Percentiles rank a stretch among this genome's conserved stretches.
phyloP scores from a whole-genome alignment of 768 basidiomycete species.

The Coprinopsis cinerea region DNA sequence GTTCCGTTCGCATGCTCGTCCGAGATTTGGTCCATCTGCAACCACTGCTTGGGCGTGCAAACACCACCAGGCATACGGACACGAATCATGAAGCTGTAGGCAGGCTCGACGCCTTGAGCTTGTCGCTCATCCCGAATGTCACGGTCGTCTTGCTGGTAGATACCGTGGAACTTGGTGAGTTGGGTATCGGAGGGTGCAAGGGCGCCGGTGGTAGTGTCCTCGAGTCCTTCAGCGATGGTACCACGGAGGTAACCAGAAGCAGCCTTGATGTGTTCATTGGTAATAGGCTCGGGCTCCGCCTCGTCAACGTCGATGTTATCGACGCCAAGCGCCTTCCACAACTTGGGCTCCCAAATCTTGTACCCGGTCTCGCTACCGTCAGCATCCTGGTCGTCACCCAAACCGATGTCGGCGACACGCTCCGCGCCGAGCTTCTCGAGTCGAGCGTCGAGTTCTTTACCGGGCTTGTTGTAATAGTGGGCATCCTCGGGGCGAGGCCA shows the following conservation, averaged over 20 bases:
- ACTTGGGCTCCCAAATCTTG: slow-evolving; percentile 86
- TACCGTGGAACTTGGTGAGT: slow-evolving; percentile 96
- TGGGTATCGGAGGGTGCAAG: slow-evolving; percentile 88
- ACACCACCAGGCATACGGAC: slow-evolving; percentile 96
- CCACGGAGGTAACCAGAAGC: slow-evolving; percentile 91
- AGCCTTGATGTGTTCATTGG: slow-evolving; percentile 99
- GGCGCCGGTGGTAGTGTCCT: slow-evolving; percentile 83
- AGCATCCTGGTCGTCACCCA: slow-evolving; percentile 96
- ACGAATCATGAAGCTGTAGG: slow-evolving; percentile 98
- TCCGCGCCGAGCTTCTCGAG: slow-evolving; percentile 76
- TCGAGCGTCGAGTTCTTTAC: slow-evolving; percentile 81
- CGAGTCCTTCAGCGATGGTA: slow-evolving; percentile 88
- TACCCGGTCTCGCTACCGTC: slow-evolving; percentile 96
- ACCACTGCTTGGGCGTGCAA: slow-evolving; percentile 88
- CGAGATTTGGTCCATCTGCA: slow-evolving; percentile 92
- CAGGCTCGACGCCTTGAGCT: slow-evolving; percentile 88
- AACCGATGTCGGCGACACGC: slow-evolving; percentile 67
- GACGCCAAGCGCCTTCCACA: slow-evolving; percentile 95
- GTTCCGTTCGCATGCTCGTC: slow-evolving; percentile 92
- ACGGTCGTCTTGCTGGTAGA: slow-evolving; percentile 95
- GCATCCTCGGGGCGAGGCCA: slow-evolving; percentile 97
- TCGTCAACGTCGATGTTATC: slow-evolving; percentile 84
- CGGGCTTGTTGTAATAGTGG: slow-evolving; percentile 97
- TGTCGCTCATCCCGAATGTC: slow-evolving; percentile 97
- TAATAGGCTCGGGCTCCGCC: slow-evolving; percentile 93